Evolutionary conservation across 2,329 filamentous ascomycete genomes (phyloP).

Genomic region (Paramyrothecium roridum): DNA sequence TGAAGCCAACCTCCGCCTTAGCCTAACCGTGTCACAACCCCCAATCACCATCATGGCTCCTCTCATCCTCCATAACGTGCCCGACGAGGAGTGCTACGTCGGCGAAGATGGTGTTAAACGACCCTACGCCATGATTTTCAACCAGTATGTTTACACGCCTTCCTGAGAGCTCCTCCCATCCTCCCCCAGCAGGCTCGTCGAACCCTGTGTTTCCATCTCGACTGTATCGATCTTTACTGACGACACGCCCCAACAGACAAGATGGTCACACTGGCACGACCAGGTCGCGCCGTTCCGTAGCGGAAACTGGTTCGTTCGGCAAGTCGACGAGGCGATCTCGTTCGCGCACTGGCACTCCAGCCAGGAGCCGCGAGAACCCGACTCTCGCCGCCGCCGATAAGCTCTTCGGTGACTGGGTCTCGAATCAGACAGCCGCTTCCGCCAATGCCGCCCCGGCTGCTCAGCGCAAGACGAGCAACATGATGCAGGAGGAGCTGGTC

Average conservation of each 20-base stretch:
- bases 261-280: conserved; percentile 46
- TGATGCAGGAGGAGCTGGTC: conserved; percentile 33
- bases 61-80: conserved; percentile 65
- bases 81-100: conserved; percentile 64
- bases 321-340: conserved; percentile 63
- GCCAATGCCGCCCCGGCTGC: conserved; percentile 14
- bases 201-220: neutral
- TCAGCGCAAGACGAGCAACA: conserved; percentile 32
- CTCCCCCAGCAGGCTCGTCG: neutral
- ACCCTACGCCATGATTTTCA: conserved; percentile 65
- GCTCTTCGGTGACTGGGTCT: conserved; percentile 58
- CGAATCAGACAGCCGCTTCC: conserved; percentile 37
- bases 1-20: neutral
- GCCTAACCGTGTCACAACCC: neutral
- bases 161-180: neutral
- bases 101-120: conserved; percentile 63
- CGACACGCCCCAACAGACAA: conserved; percentile 33
- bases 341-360: conserved; percentile 57
- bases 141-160: conserved; percentile 44
- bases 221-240: neutral
- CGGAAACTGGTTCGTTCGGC: conserved; percentile 63
- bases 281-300: conserved; percentile 49
- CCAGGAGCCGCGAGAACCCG: conserved; percentile 55
- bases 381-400: conserved; percentile 60
- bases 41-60: conserved; percentile 49